phyloP scores from a whole-genome alignment of 202 grass and related monocot genomes.

The Elaeis oleifera region DNA sequence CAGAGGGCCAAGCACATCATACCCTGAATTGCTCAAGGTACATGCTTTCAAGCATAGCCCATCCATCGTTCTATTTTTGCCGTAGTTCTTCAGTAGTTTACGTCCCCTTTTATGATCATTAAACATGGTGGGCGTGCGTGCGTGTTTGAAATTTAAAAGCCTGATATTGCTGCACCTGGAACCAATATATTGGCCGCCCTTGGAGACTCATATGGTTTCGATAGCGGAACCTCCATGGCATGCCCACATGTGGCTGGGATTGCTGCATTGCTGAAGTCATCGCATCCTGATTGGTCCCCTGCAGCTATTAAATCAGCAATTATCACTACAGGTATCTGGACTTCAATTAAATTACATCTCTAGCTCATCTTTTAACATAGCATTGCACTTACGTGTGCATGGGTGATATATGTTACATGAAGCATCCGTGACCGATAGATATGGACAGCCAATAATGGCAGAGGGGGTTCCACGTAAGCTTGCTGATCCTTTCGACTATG shows the following conservation, averaged over 20 bases:
- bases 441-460: neutral
- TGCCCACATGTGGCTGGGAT: constrained; percentile 50
- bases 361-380: no score
- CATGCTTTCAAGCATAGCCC: neutral
- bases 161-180: constrained; percentile 72
- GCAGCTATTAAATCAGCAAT: constrained; percentile 67
- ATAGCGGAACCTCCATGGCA: constrained; percentile 46
- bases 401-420: no score
- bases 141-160: constrained; percentile 12
- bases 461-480: neutral
- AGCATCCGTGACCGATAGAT: no score
- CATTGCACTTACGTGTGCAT: no score
- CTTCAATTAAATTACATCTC: no score
- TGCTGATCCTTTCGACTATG: neutral
- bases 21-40: constrained; percentile 6
- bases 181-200: constrained; percentile 42
- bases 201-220: neutral
- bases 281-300: constrained; percentile 69
- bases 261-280: constrained; percentile 45
- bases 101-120: no score
- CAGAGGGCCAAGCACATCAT: neutral
- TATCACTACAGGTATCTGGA: constrained; percentile 32
- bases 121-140: no score
- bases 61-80: no score
- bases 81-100: neutral